Base-by-base conservation (phyloP, 176 grass and related monocot species). In the Typha latifolia region DNA sequence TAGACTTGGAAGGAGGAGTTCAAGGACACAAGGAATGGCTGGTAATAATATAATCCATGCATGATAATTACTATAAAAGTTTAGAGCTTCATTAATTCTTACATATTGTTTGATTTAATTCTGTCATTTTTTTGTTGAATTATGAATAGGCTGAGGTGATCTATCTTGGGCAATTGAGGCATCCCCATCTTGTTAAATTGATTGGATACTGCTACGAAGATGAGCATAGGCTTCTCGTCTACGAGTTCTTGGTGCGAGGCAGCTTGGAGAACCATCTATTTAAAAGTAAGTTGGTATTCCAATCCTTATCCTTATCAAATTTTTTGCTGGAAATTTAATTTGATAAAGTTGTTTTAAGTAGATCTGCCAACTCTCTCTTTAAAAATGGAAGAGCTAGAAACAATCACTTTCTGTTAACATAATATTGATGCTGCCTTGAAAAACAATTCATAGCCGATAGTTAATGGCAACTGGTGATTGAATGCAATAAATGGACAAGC, bases 11-110 rank as follows among this genome's bases (percentile, higher is more conserved):
- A 29, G 90, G 90, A 37, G 90, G 90, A 9, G 79, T 21, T 0
- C 90, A 95, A 59, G 90, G 90, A 0, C 90, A 95, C 83, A 90
- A 76, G 72, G 90, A 95, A 83, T 95, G 90, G 90, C 73, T 90
- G 86, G 90, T 95, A 63, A 22, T 9, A 74, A 74, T 43, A 47
- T 2, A 57, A 7, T 29, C 48, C 50, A 0, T 48, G 48, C 75
- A 29, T 29, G 27, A 29, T 29, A 29, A 29, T 29, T 29, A 2
- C 27, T 29, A 29, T 29, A 29, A 29, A 29, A 29, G 27, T 3
- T 29, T 29, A 29, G 27, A 29, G 27, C 27, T 29, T 29, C 0
- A 2, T 29, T 2, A 29, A 29, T 3, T 29, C 27, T 29, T 29
- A 29, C 3, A 1, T 29, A 29, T 29, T 29, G 27, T 29, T 29